Percentiles rank a stretch among this genome's conserved stretches.
Evolutionary conservation across 2,329 filamentous ascomycete genomes (phyloP).

Genomic region (Cordyceps farinosa): DNA sequence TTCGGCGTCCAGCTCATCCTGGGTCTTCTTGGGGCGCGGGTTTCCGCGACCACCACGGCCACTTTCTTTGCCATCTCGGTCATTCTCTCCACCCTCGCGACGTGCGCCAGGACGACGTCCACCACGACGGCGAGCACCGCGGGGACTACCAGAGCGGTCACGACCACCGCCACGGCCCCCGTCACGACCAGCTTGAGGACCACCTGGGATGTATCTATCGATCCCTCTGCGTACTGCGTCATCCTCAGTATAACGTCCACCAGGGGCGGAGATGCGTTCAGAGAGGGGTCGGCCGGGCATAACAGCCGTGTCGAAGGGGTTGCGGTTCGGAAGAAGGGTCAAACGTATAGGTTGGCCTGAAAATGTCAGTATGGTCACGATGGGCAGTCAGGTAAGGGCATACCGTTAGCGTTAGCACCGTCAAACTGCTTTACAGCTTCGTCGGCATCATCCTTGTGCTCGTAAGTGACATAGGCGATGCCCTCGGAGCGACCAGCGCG

Average conservation of each 20-base stretch:
- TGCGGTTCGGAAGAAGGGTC: slow-evolving; percentile 58
- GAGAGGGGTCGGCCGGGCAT: slow-evolving; percentile 55
- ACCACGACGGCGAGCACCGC: slow-evolving; percentile 34
- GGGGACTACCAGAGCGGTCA: slow-evolving; percentile 56
- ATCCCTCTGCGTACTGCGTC: slow-evolving; percentile 64
- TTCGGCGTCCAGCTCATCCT: slow-evolving; percentile 90
- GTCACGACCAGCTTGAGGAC: slow-evolving; percentile 21
- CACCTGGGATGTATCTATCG: slow-evolving; percentile 73
- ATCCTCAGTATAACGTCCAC: slow-evolving; percentile 50
- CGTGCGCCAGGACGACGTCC: slow-evolving; percentile 50
- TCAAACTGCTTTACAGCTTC: slow-evolving; percentile 77
- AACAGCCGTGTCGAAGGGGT: slow-evolving; percentile 54
- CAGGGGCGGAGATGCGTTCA: slow-evolving; percentile 56
- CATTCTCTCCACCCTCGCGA: slow-evolving; percentile 34
- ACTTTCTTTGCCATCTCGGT: slow-evolving; percentile 29
- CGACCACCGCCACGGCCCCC: slow-evolving; percentile 38
- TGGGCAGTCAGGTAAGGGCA: background rate
- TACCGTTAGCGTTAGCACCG: slow-evolving; percentile 83
- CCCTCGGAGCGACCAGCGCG: slow-evolving; percentile 85
- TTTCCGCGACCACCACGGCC: slow-evolving; percentile 39
- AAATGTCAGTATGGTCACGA: background rate
- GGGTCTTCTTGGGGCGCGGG: slow-evolving; percentile 74
- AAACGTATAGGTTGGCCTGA: slow-evolving; percentile 76
- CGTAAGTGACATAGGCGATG: slow-evolving; percentile 78
- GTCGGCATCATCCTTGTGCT: slow-evolving; percentile 64